phyloP scores from a whole-genome alignment of 768 basidiomycete species.

The Rossbeevera mucosa region DNA sequence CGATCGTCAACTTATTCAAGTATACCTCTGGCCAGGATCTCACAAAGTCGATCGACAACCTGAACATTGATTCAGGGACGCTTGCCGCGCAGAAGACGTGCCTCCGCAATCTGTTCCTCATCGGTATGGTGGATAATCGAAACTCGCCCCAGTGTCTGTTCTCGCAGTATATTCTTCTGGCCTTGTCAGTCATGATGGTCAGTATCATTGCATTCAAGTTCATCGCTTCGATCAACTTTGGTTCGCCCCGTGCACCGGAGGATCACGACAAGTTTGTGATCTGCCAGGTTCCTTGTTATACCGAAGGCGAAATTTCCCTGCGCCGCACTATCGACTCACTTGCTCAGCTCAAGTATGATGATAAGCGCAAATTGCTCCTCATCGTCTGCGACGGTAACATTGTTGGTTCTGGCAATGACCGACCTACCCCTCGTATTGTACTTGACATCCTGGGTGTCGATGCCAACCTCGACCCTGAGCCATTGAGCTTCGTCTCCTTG shows the following conservation, averaged over 20 bases:
- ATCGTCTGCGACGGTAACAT: constrained; percentile 98
- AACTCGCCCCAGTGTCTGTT: constrained; percentile 90
- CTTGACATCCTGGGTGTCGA: constrained; percentile 95
- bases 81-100: constrained; percentile 79
- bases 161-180: constrained; percentile 86
- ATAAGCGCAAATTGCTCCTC: constrained; percentile 92
- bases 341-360: constrained; percentile 92
- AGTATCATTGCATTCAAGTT: constrained; percentile 95
- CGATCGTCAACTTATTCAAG: constrained; percentile 72
- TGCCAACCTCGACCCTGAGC: constrained; percentile 90
- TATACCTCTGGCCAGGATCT: constrained; percentile 72
- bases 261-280: constrained; percentile 97
- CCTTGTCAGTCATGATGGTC: constrained; percentile 88
- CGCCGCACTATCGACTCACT: constrained; percentile 89
- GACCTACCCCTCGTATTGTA: constrained; percentile 93
- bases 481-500: constrained; percentile 87
- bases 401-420: constrained; percentile 93
- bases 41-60: constrained; percentile 63
- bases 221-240: constrained; percentile 84
- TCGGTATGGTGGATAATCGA: constrained; percentile 90
- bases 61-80: constrained; percentile 55
- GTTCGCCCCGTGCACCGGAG: constrained; percentile 75
- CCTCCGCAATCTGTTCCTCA: constrained; percentile 86
- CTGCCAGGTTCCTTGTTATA: constrained; percentile 98
- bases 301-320: constrained; percentile 86